Conservation (phyloP, 2,329 filamentous ascomycete genomes). For the Ploettnerulaceae sp. region DNA sequence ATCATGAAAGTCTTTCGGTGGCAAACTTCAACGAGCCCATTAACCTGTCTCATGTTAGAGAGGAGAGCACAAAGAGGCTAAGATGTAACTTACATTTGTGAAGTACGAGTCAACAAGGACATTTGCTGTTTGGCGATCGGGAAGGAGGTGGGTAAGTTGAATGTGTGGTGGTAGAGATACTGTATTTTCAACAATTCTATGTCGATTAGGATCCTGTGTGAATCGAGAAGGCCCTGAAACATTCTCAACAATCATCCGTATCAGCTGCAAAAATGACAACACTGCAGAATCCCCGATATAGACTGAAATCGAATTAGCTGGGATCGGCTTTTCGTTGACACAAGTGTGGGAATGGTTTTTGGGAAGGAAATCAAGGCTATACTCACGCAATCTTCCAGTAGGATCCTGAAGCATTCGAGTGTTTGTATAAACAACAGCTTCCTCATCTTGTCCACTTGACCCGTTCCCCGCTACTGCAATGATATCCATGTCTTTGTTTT, state of each 20-base stretch:
- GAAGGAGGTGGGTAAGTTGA: conserved; percentile 48
- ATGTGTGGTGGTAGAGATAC: conserved; percentile 40
- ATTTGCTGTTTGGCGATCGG: conserved; percentile 49
- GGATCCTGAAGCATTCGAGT: conserved; percentile 56
- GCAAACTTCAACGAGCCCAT: conserved; percentile 57
- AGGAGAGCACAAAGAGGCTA: neutral
- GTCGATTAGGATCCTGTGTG: conserved; percentile 25
- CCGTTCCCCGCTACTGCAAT: no score
- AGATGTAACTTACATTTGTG: conserved; percentile 44
- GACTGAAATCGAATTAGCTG: conserved; percentile 15
- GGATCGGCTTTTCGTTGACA: neutral
- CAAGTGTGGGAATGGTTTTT: neutral
- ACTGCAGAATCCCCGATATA: conserved; percentile 31
- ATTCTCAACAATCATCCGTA: conserved; percentile 26
- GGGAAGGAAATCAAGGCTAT: neutral
- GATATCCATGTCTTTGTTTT: neutral
- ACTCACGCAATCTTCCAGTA: conserved; percentile 51
- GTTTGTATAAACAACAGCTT: conserved; percentile 50
- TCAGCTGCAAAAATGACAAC: conserved; percentile 28
- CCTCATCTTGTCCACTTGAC: conserved; percentile 45
- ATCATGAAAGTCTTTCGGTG: conserved; percentile 46
- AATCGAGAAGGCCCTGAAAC: conserved; percentile 26
- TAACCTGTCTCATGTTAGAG: conserved; percentile 41
- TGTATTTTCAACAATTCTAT: conserved; percentile 26
- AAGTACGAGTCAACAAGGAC: conserved; percentile 57